Evolutionary conservation across 768 basidiomycete genomes (phyloP), one percentile per base, ranked within the genome.

Genomic region (Cystofilobasidium capitatum): DNA sequence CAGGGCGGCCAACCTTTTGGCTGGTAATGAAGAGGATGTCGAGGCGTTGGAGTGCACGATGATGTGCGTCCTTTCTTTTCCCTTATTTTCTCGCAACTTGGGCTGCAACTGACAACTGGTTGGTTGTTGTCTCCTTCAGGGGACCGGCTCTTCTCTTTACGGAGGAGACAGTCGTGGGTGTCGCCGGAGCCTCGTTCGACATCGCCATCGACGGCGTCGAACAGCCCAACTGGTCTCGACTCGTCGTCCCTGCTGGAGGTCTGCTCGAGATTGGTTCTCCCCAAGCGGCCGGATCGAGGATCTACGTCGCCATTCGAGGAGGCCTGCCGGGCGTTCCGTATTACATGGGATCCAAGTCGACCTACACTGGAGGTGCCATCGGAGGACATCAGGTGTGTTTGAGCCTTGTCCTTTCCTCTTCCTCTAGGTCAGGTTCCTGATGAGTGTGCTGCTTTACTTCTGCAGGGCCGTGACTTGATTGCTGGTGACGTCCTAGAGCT

Each of bases 341-440:
- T 6, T 87, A 85, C 72, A 77, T 87, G 1, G 84, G 82, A 4
- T 85, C 84, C 0, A 87, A 86, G 75, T 70, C 69, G 24, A 85
- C 86, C 0, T 62, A 36, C 22, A 7, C 33, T 24, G 42, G 24
- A 5, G 47, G 47, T 24, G 47, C 47, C 8, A 8, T 49, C 47
- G 47, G 47, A 8, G 47, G 47, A 8, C 22, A 49, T 24, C 47
- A 49, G 22, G 47, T 49, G 47, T 7, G 47, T n/a, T 8, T 49
- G n/a, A n/a, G n/a, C 47, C 20, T 8, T 8, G 47, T 49, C 47
- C 20, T 24, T 49, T 10, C 20, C 47, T 16, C 26, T 24, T 49
- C 9, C 47, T 49, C 47, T n/a, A 24, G 7, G 20, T 8, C 8
- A 12, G 24, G 45, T 71, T 3, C 72, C 71, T 3, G 71, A 71